Evolutionary conservation across 1,284 basidiomycete genomes (phyloP).

Genomic region (Cryptococcus hybrid): DNA sequence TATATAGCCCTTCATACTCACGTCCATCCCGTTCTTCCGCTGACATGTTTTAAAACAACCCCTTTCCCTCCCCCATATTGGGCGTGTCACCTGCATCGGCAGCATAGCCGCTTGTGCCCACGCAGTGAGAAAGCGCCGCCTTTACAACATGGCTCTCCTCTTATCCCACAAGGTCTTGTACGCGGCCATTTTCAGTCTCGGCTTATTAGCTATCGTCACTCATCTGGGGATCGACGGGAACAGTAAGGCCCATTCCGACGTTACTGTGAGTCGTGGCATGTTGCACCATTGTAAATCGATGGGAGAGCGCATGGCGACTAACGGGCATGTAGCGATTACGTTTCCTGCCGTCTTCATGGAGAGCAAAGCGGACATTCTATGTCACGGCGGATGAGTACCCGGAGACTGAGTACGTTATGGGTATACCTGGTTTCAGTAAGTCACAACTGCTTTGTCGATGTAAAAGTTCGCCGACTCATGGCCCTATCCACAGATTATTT

Average conservation of each 20-base stretch:
- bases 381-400: slow-evolving; percentile 12
- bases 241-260: not conserved
- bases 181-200: not conserved
- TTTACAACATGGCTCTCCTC: slow-evolving; percentile 1
- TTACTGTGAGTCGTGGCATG: not conserved
- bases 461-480: not conserved
- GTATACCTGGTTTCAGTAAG: slow-evolving; percentile 33
- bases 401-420: slow-evolving; percentile 16
- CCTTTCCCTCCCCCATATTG: too few relatives aligned
- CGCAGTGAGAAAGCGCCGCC: too few relatives aligned
- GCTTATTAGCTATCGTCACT: not conserved
- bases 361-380: slow-evolving; percentile 3
- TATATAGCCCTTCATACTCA: too few relatives aligned
- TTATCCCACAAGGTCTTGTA: not conserved
- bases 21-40: too few relatives aligned
- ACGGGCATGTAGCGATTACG: not conserved
- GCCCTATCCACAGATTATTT: slow-evolving; percentile 49
- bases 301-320: not conserved
- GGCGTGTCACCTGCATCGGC: too few relatives aligned
- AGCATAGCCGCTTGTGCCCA: too few relatives aligned
- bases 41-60: too few relatives aligned
- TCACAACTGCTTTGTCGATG: not conserved
- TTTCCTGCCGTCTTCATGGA: not conserved
- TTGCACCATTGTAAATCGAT: not conserved
- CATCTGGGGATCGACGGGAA: not conserved